These are phyloP conservation scores for Erythrophleum fordii DNA, from an alignment of 306 rosid species.

Conservation along the genomic window DNA sequence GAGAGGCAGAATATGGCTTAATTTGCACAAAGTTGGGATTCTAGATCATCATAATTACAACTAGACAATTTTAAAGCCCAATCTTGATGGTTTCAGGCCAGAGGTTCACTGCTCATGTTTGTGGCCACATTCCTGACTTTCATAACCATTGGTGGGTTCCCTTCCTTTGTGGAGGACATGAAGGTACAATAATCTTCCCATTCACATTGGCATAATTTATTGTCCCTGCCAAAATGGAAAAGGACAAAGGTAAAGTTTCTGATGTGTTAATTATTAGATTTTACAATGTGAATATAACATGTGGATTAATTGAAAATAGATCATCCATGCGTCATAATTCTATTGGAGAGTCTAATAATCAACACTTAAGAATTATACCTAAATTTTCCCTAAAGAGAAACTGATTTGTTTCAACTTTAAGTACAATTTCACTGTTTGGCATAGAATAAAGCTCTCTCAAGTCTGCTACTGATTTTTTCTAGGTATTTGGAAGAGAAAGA, in stretches of 20 bases:
- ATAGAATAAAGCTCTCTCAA: neutral
- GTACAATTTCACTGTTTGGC: neutral
- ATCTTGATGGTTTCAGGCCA: slow-evolving; percentile 45
- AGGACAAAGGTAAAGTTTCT: neutral
- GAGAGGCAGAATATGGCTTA: neutral
- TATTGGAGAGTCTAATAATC: neutral
- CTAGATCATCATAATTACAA: neutral
- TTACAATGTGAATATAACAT: too few species aligned
- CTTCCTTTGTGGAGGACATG: slow-evolving; percentile 70
- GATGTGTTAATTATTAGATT: too few species aligned
- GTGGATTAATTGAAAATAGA: too few species aligned
- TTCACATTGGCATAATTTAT: neutral
- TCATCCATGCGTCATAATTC: too few species aligned
- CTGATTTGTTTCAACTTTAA: neutral
- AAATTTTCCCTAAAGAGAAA: neutral
- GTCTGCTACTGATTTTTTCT: neutral
- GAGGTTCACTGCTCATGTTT: slow-evolving; percentile 49
- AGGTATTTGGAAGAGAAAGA: slow-evolving; percentile 64
- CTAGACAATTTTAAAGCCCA: neutral
- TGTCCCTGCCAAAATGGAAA: neutral
- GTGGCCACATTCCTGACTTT: slow-evolving; percentile 51
- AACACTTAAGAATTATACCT: too few species aligned
- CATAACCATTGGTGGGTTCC: slow-evolving; percentile 64
- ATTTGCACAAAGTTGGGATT: neutral
- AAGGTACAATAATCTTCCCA: slow-evolving; percentile 40